Conservation (phyloP, 257 asterid genomes). For the Misopates orontium region DNA sequence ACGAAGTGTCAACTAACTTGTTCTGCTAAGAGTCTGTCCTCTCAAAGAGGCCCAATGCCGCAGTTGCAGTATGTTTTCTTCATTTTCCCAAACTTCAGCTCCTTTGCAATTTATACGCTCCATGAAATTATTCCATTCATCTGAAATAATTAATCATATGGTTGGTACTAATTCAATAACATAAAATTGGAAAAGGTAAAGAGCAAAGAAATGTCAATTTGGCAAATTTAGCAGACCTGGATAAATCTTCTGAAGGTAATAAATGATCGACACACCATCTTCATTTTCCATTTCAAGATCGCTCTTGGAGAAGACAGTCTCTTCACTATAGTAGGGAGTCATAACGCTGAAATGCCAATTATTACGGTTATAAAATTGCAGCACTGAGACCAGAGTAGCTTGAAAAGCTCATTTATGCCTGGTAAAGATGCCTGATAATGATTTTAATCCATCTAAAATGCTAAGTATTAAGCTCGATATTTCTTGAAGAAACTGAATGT, state of each 20-base stretch:
- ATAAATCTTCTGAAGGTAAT: slow-evolving; percentile 83
- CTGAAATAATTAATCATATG: slow-evolving; percentile 41
- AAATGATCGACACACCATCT: slow-evolving; percentile 90
- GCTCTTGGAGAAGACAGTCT: slow-evolving; percentile 88
- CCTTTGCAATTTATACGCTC: slow-evolving; percentile 89
- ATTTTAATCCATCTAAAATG: slow-evolving; percentile 14
- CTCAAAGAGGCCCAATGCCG: slow-evolving; percentile 99
- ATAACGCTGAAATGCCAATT: slow-evolving; percentile 69
- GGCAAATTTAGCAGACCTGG: slow-evolving; percentile 65
- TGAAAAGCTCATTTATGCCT: slow-evolving; percentile 9
- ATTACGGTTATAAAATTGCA: slow-evolving; percentile 26
- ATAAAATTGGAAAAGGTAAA: slow-evolving; percentile 6
- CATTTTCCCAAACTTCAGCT: slow-evolving; percentile 72
- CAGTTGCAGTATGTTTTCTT: slow-evolving; percentile 81
- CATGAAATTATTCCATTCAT: slow-evolving; percentile 93
- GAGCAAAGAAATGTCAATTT: slow-evolving; percentile 23
- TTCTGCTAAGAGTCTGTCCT: slow-evolving; percentile 97
- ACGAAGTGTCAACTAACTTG: slow-evolving; percentile 48
- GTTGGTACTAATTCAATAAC: slow-evolving; percentile 20
- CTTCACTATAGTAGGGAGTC: slow-evolving; percentile 98
- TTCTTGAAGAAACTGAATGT: slow-evolving; percentile 14
- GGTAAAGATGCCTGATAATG: slow-evolving; percentile 15
- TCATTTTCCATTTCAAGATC: slow-evolving; percentile 98
- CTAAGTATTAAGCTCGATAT: slow-evolving; percentile 15
- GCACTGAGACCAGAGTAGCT: slow-evolving; percentile 7